phyloP scores from a whole-genome alignment of 1,284 basidiomycete genomes.

The Meira miltonrushii region DNA sequence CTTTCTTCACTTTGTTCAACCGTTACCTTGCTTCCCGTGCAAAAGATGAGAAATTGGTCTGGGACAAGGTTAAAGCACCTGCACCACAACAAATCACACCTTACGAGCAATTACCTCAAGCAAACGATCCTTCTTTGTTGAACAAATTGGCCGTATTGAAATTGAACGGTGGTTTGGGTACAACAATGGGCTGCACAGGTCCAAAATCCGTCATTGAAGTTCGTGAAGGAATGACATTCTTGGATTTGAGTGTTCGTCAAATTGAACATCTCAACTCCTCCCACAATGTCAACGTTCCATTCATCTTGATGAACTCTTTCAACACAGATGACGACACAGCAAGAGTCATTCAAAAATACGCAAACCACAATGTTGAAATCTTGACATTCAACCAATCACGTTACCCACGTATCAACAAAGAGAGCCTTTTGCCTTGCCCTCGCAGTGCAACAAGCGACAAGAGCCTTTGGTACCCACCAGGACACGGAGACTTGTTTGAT shows the following conservation, averaged over 20 bases:
- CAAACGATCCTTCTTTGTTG: constrained; percentile 44
- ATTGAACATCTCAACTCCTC: constrained; percentile 73
- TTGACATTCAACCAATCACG: constrained; percentile 89
- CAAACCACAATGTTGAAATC: constrained; percentile 62
- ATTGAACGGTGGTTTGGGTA: constrained; percentile 98
- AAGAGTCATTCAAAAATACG: constrained; percentile 95
- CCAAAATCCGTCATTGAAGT: constrained; percentile 57
- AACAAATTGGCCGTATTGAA: constrained; percentile 85
- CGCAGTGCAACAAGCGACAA: constrained; percentile 83
- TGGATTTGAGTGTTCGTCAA: constrained; percentile 92
- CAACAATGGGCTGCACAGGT: constrained; percentile 83
- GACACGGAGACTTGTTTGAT: constrained; percentile 96
- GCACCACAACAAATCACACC: constrained; percentile 85
- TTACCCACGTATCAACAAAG: constrained; percentile 95
- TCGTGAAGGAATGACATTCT: constrained; percentile 92
- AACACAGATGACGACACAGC: constrained; percentile 68
- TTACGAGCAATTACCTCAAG: constrained; percentile 65
- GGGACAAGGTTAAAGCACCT: constrained; percentile 96
- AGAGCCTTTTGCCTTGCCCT: constrained; percentile 84
- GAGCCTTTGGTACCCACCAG: constrained; percentile 87
- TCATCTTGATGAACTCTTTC: constrained; percentile 99
- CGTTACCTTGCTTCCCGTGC: constrained; percentile 93
- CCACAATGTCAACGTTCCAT: constrained; percentile 74
- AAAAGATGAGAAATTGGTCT: constrained; percentile 91
- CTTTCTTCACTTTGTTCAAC: constrained; percentile 98